These are phyloP conservation scores for Euphorbia peplus DNA, from an alignment of 345 rosid species.

Conservation along the genomic window DNA sequence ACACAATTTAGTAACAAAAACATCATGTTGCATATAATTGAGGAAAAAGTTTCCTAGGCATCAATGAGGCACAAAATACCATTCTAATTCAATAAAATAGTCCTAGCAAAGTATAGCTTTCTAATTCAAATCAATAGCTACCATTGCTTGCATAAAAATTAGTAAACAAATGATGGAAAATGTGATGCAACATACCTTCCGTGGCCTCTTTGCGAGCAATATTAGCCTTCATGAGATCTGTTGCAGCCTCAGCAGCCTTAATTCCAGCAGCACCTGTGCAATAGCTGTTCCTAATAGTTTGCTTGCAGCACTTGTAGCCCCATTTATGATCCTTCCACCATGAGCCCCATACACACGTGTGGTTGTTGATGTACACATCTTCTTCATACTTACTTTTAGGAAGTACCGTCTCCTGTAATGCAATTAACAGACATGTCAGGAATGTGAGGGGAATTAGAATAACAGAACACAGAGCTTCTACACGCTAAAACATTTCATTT, in stretches of 20 bases:
- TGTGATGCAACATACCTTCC: slow-evolving; percentile 35
- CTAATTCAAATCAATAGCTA: background rate
- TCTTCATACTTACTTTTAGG: slow-evolving; percentile 70
- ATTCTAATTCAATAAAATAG: background rate
- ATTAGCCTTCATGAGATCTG: slow-evolving; percentile 67
- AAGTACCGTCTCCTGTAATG: slow-evolving; percentile 39
- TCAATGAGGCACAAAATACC: background rate
- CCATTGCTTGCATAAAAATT: background rate
- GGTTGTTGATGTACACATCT: slow-evolving; percentile 53
- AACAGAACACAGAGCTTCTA: background rate
- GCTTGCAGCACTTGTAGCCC: slow-evolving; percentile 83
- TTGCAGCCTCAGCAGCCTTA: slow-evolving; percentile 72
- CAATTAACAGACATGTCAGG: background rate
- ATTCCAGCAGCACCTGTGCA: slow-evolving; percentile 82
- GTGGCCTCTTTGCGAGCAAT: slow-evolving; percentile 50
- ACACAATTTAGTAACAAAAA: background rate
- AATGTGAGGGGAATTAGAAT: background rate
- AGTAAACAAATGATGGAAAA: background rate
- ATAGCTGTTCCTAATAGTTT: slow-evolving; percentile 66
- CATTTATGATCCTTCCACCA: slow-evolving; percentile 92
- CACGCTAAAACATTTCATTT: background rate
- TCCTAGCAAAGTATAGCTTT: background rate
- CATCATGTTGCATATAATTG: background rate
- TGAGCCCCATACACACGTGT: slow-evolving; percentile 84
- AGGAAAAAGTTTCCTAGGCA: background rate